Base-by-base conservation (phyloP, 2,329 filamentous ascomycete genomes). In the Cercospora sojina region DNA sequence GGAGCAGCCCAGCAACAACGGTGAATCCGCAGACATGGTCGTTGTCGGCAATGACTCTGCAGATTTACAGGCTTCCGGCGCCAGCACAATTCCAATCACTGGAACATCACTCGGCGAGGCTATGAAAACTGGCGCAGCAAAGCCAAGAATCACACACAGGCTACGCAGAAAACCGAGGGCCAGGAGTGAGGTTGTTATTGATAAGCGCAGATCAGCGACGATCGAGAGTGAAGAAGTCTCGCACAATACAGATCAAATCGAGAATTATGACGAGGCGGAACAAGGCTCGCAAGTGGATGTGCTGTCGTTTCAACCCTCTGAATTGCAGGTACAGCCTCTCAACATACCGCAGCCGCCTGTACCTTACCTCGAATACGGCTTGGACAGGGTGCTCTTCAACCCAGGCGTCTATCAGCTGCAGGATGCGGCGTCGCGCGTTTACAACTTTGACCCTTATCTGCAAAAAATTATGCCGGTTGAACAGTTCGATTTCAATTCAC, bases 401-500 rank as follows among this genome's bases (percentile, higher is more conserved):
- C 90, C 90, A 1, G 93, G 95, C 23, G 91, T 97, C 41, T 97
- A 97, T 77, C 89, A 92, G 59, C 85, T 99, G 60, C 93, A 96
- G 79, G 95, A 99, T 77, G 88, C 90, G 25, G 87, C 92, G 65
- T 93, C 94, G 43, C 86, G 88, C 18, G 92, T 98, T 6, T 99
- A 88, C 84, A 99, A 99, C 77, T 99, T 99, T 74, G 94, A 99
- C 76, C 95, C 96, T 0, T 97, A 97, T 75, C 85, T 99, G 20
- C 88, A 93, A 67, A 88, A 88, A 61, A 96, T 99, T 73, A 98
- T 98, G 92, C 93, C 95, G 1, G 89, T 95, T 16, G 83, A 87
- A 2, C 92, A 99, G 75, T 99, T 99, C 75, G 92, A 99, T 75
- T 99, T 96, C 78, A 86, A 91, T 65, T 89, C 92, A 3, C 79